Base-by-base conservation (phyloP, 2,329 filamentous ascomycete genomes). In the Paraphoma chrysanthemicola region DNA sequence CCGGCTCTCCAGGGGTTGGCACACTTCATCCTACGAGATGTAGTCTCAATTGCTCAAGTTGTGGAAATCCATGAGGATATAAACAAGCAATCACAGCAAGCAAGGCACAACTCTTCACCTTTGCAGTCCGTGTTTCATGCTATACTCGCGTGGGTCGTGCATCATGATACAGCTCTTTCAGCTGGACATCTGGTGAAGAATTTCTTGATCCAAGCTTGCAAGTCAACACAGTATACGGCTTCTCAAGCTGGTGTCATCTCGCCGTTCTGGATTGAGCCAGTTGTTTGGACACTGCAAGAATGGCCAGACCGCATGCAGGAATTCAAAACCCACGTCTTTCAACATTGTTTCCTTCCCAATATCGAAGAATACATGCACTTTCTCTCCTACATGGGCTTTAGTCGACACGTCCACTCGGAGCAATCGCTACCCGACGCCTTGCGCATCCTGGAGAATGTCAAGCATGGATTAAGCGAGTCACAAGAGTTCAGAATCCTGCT, bases 1-100 rank as follows among this genome's bases (percentile, higher is more conserved):
- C 89, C 89, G 36, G 86, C 88, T 6, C 83, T 92, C 58, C 88
- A 88, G 67, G 85, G 85, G 14, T 77, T 92, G 38, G 87, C 90
- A 46, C 83, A 88, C 66, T 84, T 92, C 54, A 70, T 92, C 3
- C 78, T 81, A 46, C 92, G 90, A 71, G 78, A 80, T 2, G 79
- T 88, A 11, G 75, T 90, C 28, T 78, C 69, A 1, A 61, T 79
- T 16, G 43, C 66, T 5, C 52, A 70, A 16, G 58, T 78, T 53
- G 77, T 65, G 66, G 83, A 53, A 69, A 78, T 53, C 77, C 85
- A 55, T 73, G 30, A 51, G 14, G 48, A 54, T 14, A 39, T 62
- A 12, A 44, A 56, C 14, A 56, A 59, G 16, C 60, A 55, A 6
- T 31, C 56, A 7, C 57, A 56, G 12, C 46, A 9, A 12, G 39